These are phyloP conservation scores for Vanrija humicola DNA, from an alignment of 1,284 basidiomycete genomes.

Conservation along the genomic window DNA sequence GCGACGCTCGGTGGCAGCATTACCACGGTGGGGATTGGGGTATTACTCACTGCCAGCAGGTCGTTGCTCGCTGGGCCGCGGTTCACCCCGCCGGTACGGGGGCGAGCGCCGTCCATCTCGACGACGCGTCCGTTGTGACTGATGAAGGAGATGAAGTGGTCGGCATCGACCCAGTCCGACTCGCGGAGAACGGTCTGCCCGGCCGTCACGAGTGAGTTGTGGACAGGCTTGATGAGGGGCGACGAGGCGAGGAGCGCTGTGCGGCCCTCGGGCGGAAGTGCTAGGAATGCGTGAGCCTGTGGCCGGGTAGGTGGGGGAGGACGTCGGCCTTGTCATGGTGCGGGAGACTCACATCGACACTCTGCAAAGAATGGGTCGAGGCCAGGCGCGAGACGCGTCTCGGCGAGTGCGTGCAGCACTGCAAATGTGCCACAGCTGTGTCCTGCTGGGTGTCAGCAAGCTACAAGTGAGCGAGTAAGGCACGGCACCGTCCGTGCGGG, in stretches of 20 bases:
- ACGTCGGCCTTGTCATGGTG: not conserved
- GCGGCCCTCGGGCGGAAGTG: not conserved
- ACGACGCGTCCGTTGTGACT: slow-evolving; percentile 8
- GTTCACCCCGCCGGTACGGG: slow-evolving; percentile 19
- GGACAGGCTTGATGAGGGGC: slow-evolving; percentile 15
- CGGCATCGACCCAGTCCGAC: slow-evolving; percentile 21
- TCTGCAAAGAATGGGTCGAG: slow-evolving; percentile 15
- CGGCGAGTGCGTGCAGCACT: slow-evolving; percentile 20
- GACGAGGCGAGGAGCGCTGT: slow-evolving; percentile 13
- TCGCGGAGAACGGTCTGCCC: slow-evolving; percentile 17
- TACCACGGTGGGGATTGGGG: no score
- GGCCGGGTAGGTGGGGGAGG: no score
- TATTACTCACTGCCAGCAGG: slow-evolving; percentile 9
- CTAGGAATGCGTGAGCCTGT: not conserved
- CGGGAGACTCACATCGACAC: slow-evolving; percentile 10
- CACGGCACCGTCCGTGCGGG: not conserved
- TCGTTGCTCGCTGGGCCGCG: slow-evolving; percentile 11
- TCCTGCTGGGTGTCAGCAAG: slow-evolving; percentile 6
- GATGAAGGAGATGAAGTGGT: slow-evolving; percentile 25
- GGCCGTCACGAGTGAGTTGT: slow-evolving; percentile 15
- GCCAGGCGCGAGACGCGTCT: slow-evolving; percentile 12
- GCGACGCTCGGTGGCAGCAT: no score
- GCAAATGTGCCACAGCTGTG: slow-evolving; percentile 29
- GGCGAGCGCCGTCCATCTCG: slow-evolving; percentile 24
- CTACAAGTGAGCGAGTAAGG: no score